These are phyloP conservation scores for Peronospora belbahrii DNA, from an alignment of 352 stramenopile genomes.

Conservation along the genomic window DNA sequence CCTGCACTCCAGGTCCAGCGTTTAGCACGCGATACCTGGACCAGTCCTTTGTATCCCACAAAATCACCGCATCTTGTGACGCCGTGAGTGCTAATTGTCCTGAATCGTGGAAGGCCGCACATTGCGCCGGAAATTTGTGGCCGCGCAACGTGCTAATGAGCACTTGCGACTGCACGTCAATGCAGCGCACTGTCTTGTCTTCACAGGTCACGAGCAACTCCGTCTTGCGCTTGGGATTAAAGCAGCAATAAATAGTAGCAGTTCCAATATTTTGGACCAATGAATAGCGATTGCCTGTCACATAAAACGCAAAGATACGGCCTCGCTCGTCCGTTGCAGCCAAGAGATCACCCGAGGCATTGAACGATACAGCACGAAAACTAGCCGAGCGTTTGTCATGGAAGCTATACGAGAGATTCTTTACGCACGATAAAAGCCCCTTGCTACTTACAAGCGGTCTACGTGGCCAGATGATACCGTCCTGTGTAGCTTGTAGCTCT, in stretches of 20 bases:
- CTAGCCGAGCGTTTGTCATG: constrained; percentile 38
- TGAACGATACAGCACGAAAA: constrained; percentile 69
- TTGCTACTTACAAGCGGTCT: constrained; percentile 59
- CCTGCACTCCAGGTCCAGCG: constrained; percentile 54
- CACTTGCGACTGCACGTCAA: constrained; percentile 65
- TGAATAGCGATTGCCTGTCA: constrained; percentile 63
- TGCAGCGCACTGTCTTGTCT: constrained; percentile 68
- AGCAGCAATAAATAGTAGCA: constrained; percentile 53
- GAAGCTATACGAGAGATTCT: constrained; percentile 60
- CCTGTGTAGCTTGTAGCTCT: constrained; percentile 54
- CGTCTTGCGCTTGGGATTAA: constrained; percentile 54
- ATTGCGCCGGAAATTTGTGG: constrained; percentile 45
- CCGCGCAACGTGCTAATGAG: constrained; percentile 75
- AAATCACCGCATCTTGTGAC: constrained; percentile 68
- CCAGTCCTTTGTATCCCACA: constrained; percentile 84
- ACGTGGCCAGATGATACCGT: constrained; percentile 68
- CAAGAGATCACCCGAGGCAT: constrained; percentile 49
- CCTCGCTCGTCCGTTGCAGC: constrained; percentile 69
- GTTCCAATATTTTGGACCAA: constrained; percentile 64
- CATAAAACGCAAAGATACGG: constrained; percentile 75
- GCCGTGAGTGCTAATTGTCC: constrained; percentile 67
- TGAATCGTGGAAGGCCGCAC: constrained; percentile 62
- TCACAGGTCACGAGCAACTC: constrained; percentile 81
- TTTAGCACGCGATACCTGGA: constrained; percentile 75
- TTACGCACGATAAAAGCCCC: constrained; percentile 55